Percentiles rank a stretch among this genome's conserved stretches.
Conservation (phyloP, 2,329 filamentous ascomycete species). For the Penicillium sp. region DNA sequence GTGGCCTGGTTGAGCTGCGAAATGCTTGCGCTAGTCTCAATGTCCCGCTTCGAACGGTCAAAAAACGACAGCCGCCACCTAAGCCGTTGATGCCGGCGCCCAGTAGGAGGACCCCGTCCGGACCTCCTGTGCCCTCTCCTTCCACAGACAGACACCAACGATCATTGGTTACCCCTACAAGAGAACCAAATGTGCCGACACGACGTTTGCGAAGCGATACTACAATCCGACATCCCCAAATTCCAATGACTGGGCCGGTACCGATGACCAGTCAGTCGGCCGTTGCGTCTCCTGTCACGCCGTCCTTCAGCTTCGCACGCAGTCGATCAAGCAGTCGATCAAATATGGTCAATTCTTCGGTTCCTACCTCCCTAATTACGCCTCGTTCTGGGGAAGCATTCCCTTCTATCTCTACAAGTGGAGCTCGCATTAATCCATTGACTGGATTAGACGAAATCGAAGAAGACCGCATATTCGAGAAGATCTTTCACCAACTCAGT, state of each 20-base stretch:
- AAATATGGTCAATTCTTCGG: slow-evolving; percentile 47
- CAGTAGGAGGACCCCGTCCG: slow-evolving; percentile 23
- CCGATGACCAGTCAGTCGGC: slow-evolving; percentile 29
- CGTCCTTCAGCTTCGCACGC: slow-evolving; percentile 33
- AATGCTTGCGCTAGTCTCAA: slow-evolving; percentile 54
- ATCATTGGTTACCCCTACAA: slow-evolving; percentile 43
- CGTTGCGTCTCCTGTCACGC: slow-evolving; percentile 28
- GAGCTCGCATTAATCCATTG: slow-evolving; percentile 49
- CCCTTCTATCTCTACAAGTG: slow-evolving; percentile 44
- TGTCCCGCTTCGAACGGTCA: slow-evolving; percentile 32
- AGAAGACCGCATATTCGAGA: slow-evolving; percentile 76
- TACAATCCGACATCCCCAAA: slow-evolving; percentile 45
- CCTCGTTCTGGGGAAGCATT: slow-evolving; percentile 81
- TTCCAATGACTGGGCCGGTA: slow-evolving; percentile 27
- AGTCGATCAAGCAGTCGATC: slow-evolving; percentile 50
- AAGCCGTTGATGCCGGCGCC: slow-evolving; percentile 30
- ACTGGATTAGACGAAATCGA: slow-evolving; percentile 63
- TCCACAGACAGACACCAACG: slow-evolving; percentile 27
- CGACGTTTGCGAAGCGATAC: slow-evolving; percentile 49
- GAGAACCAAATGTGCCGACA: slow-evolving; percentile 41
- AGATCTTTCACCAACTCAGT: slow-evolving; percentile 70
- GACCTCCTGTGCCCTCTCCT: not conserved
- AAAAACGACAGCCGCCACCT: slow-evolving; percentile 25
- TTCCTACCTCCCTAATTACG: slow-evolving; percentile 53
- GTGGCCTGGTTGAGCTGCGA: slow-evolving; percentile 54